These are phyloP conservation scores for Trichoderma sp. DNA, from an alignment of 2,329 filamentous ascomycete genomes.

Conservation along the genomic window DNA sequence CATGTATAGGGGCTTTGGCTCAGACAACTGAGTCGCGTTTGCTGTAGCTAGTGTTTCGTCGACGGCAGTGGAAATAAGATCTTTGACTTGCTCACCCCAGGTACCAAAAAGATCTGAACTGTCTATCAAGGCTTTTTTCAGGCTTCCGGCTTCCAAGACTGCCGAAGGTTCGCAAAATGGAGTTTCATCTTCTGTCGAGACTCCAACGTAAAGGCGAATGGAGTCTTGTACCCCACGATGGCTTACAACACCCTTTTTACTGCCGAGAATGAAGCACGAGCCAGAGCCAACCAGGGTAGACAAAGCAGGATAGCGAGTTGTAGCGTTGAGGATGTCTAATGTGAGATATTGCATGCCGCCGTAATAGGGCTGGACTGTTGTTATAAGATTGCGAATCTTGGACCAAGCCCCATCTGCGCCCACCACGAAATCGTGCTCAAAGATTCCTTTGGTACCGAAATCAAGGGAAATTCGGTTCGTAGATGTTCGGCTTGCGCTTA, in stretches of 20 bases:
- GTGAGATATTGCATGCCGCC: constrained; percentile 40
- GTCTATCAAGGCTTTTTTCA: constrained; percentile 26
- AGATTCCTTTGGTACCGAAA: constrained; percentile 25
- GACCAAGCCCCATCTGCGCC: constrained; percentile 25
- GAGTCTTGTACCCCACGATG: constrained; percentile 33
- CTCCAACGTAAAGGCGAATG: constrained; percentile 31
- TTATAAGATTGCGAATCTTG: constrained; percentile 37
- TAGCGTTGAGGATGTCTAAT: constrained; percentile 34
- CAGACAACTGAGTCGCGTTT: constrained; percentile 17
- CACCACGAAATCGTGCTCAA: constrained; percentile 23
- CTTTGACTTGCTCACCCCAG: constrained; percentile 30
- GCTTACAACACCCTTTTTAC: constrained; percentile 38
- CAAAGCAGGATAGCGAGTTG: constrained; percentile 39
- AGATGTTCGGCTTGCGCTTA: constrained; percentile 20
- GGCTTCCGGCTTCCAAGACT: constrained; percentile 21
- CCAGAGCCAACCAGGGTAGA: constrained; percentile 41
- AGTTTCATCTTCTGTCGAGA: constrained; percentile 29
- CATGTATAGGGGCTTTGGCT: constrained; percentile 33
- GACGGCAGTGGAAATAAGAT: constrained; percentile 31
- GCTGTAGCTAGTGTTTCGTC: constrained; percentile 27
- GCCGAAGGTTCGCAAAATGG: constrained; percentile 18
- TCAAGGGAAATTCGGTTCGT: constrained; percentile 24
- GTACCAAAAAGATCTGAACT: constrained; percentile 25
- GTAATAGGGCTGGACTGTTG: constrained; percentile 37
- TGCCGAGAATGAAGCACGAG: constrained; percentile 34